Evolutionary conservation across 805 yeast species (phyloP).

Genomic region (Torulaspora indica): DNA sequence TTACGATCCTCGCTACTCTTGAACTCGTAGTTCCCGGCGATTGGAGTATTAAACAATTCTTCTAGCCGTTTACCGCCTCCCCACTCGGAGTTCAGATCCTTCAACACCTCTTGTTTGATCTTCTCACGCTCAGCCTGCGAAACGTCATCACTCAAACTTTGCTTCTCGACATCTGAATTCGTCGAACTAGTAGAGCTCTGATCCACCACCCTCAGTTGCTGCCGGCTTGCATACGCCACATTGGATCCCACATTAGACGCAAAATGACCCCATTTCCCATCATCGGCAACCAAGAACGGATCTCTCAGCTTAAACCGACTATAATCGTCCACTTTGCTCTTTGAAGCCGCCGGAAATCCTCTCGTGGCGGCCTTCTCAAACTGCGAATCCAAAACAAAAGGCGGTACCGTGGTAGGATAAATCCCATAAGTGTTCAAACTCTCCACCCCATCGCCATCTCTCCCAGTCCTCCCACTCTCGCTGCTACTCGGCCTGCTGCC

Average conservation of each 20-base stretch:
- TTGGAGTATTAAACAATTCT: slow-evolving; percentile 41
- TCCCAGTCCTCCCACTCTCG: neutral
- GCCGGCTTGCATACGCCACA: slow-evolving; percentile 24
- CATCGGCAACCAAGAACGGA: slow-evolving; percentile 37
- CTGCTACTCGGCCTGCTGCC: neutral
- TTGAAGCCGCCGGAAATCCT: slow-evolving; percentile 26
- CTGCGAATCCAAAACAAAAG: slow-evolving; percentile 55
- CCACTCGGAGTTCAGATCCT: slow-evolving; percentile 55
- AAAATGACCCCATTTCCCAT: slow-evolving; percentile 50
- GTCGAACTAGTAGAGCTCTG: slow-evolving; percentile 7
- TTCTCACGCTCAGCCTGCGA: slow-evolving; percentile 14
- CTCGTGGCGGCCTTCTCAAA: slow-evolving; percentile 17
- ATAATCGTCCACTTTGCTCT: slow-evolving; percentile 12
- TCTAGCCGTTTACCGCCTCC: slow-evolving; percentile 64
- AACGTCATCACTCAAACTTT: neutral
- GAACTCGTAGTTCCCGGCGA: slow-evolving; percentile 26
- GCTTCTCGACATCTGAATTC: slow-evolving; percentile 9
- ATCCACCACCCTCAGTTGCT: slow-evolving; percentile 6
- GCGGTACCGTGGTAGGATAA: slow-evolving; percentile 49
- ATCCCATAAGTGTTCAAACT: slow-evolving; percentile 35
- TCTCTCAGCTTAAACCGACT: slow-evolving; percentile 22
- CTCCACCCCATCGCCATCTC: neutral
- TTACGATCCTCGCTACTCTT: slow-evolving; percentile 30
- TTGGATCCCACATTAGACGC: slow-evolving; percentile 37
- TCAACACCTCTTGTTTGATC: slow-evolving; percentile 27